Percentiles rank a stretch among this genome's conserved stretches.
These are phyloP conservation scores for Pyrus communis DNA, from an alignment of 306 rosid species.

Conservation along the genomic window DNA sequence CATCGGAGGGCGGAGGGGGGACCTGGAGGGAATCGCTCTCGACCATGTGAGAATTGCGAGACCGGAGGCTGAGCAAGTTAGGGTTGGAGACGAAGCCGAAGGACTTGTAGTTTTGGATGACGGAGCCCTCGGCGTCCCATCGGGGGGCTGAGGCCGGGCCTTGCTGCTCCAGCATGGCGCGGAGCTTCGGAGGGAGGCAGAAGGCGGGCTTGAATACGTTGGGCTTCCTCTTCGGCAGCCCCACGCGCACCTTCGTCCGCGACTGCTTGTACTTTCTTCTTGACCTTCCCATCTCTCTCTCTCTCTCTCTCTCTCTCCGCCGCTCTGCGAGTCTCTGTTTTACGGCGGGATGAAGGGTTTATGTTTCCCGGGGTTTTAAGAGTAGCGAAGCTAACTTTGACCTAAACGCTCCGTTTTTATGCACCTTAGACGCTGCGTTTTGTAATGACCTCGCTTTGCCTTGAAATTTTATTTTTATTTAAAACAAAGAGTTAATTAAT, in stretches of 20 bases:
- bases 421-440: neutral
- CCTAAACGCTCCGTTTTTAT: neutral
- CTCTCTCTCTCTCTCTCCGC: neutral
- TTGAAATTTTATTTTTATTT: neutral
- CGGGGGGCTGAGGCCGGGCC: slow-evolving; percentile 13
- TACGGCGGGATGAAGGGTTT: neutral
- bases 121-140: slow-evolving; percentile 69
- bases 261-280: slow-evolving; percentile 77
- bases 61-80: slow-evolving; percentile 47
- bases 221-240: slow-evolving; percentile 65
- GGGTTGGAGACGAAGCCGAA: slow-evolving; percentile 78
- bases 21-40: slow-evolving; percentile 44
- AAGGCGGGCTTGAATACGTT: slow-evolving; percentile 65
- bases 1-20: slow-evolving; percentile 21
- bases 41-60: slow-evolving; percentile 46
- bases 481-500: too few species aligned
- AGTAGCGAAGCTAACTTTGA: neutral
- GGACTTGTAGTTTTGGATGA: slow-evolving; percentile 59
- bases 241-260: slow-evolving; percentile 64
- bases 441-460: neutral
- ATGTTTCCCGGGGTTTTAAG: neutral
- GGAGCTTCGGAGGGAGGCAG: slow-evolving; percentile 66
- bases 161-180: slow-evolving; percentile 24
- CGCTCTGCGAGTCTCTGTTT: neutral
- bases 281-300: slow-evolving; percentile 60